Evolutionary conservation across 805 yeast genomes (phyloP), one percentile per base, ranked within the genome.

Genomic region (Hanseniaspora guilliermondii): DNA sequence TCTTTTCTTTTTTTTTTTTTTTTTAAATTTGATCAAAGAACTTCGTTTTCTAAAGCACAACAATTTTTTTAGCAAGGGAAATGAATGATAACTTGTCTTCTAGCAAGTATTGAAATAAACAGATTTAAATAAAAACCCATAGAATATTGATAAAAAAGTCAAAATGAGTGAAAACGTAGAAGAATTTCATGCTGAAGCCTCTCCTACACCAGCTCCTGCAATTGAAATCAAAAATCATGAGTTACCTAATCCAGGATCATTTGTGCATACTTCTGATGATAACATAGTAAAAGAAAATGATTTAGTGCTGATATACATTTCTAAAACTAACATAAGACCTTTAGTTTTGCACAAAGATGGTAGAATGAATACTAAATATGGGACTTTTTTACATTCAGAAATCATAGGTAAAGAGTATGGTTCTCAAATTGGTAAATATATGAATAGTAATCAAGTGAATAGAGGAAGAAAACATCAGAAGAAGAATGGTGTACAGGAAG

Each of bases 331-430:
- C 58, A 76, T 87, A 59, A 87, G 85, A 64, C 94, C 97, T 0
- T 68, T 89, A 37, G 72, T 70, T 4, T 77, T 88, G 17, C 73
- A 73, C 38, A 62, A 70, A 19, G 87, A 82, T 6, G 83, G 77
- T 39, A 67, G 70, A 3, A 73, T 93, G 58, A 85, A 88, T 64
- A 89, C 97, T 8, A 73, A 96, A 57, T 93, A 82, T 67, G 99
- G 99, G 14, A 75, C 83, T 17, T 93, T 87, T 67, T 85, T 82
- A n/a, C 97, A 89, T 64, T 74, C 76, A 46, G 71, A 76, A 33
- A 88, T 93, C 85, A 79, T 93, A 56, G 95, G 95, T 5, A 70
- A 76, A 63, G 75, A 73, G 57, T 91, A 77, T 68, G 99, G 99
- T 0, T 74, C 87, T 0, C 99, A 93, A 65, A 78, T 91, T 62